Evolutionary conservation across 2,329 filamentous ascomycete genomes (phyloP), one percentile per base, ranked within the genome.

Genomic region (Aspergillus fumigatus): DNA sequence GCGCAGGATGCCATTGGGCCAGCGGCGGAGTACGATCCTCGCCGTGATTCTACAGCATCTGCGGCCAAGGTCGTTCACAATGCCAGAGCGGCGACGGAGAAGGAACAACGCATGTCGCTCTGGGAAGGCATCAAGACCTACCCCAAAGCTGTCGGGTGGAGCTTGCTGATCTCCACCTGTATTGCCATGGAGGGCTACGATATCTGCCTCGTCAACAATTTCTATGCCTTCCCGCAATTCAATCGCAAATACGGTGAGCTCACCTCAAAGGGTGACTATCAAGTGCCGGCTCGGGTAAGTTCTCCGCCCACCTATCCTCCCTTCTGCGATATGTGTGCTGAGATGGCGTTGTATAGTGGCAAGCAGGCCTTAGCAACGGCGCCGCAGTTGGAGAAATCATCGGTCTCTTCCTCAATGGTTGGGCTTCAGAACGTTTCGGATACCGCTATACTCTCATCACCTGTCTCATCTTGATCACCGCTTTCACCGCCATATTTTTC

Each of bases 171-270:
- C 73, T 93, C 88, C n/a, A 93, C 90, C 0, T 92, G 89, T 70
- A 94, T 96, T 67, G 85, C 84, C 66, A 96, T 96, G 92, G 91
- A 96, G 73, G 91, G 90, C 35, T 95, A 92, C 76, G 90, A 96
- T 69, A 80, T 94, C 57, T 87, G 84, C 66, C 78, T 95, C 53
- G 84, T 94, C 66, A 90, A 88, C 77, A 92, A 92, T 74, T 91
- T 94, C 69, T 92, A 84, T 76, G 75, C 67, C 61, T 76, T 77
- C 53, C 64, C 67, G 0, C 67, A 71, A 51, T 78, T 77, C 62
- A 75, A 73, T 53, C 60, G 60, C 47, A 77, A 76, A 50, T 79
- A 78, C 55, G 75, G 75, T 25, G 66, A 68, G 53, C 51, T 56
- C 53, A 48, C 67, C 52, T 32, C 63, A 4, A 48, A 75, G 74